Base-by-base conservation (phyloP, 2,329 filamentous ascomycete species). In the Ascomycota sp. region DNA sequence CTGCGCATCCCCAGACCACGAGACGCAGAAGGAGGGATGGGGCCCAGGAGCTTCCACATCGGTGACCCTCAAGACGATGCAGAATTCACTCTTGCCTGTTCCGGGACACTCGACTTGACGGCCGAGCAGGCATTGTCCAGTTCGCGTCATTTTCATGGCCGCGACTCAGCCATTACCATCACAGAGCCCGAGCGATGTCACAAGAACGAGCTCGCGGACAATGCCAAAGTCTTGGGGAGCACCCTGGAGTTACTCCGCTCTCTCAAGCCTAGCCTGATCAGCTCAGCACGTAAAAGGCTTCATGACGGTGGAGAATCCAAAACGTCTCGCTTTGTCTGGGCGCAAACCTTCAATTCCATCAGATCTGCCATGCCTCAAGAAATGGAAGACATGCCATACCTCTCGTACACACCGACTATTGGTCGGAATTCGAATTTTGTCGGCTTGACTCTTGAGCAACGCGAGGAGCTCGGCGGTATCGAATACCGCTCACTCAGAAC, bases 401-500 rank as follows among this genome's bases (percentile, higher is more conserved):
- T 98, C 30, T 94, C 82, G 50, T 95, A 82, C 68, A 75, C 85
- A 35, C 82, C 89, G 2, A 98, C 89, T 0, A 68, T 94, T 31
- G 86, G 78, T 17, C 73, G 89, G 37, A 98, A 98, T 49, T 95
- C 86, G 9, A 76, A 80, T 23, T 98, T 95, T 44, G 65, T 89
- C 9, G 81, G 85, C 40, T 53, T 98, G 38, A 80, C 77, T 0
- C 77, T 92, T 40, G 82, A 89, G 38, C 83, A 98, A 52, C 70
- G 89, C 39, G 85, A 98, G 46, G 89, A 98, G 51, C 57, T 98
- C 2, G 89, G 89, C 8, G 89, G 89, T 13, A 93, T 98, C 37
- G 89, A 98, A 50, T 98, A 98, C 45, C 75, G 89, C 5, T 80
- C 86, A 0, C 51, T 98, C 35, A 91, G 93, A 50, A 81, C 82